Evolutionary conservation across 768 basidiomycete genomes (phyloP), one percentile per base, ranked within the genome.

Genomic region (Tricholoma bakamatsutake): DNA sequence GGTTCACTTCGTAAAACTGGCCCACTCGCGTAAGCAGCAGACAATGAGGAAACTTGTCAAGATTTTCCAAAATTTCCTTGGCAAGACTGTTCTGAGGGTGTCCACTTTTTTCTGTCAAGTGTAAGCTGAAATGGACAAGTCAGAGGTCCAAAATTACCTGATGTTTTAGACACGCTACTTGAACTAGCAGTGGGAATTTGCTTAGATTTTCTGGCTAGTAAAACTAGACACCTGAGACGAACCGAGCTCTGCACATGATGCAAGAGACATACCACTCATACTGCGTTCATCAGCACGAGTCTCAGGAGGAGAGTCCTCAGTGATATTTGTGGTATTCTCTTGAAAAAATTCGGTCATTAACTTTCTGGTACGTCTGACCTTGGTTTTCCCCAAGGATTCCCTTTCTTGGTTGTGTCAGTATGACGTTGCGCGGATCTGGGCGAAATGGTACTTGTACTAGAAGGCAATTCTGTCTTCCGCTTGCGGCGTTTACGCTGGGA

Each of bases 1-100:
- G 21, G 10, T 73, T 39, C 67, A 92, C 95, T 81, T 98, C 95
- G 66, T 96, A 98, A 69, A 98, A 98, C 63, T 93, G 87, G 12
- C 95, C 95, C 10, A 98, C 93, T 52, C 92, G 83, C 7, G 94
- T 98, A 15, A 98, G 78, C 24, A 98, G 76, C 28, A 97, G 78
- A 65, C 93, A 95, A 62, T 94, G 89, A 18, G 95, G 89, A 65
- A 93, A 97, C 47, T 73, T 81, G 39, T 75, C 72, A 17, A 89
- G 76, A 64, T 97, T 93, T 24, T 79, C 69, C 59, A 81, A 75
- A 31, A 98, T 86, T 60, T 85, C 86, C 43, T 67, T 76, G 2
- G 91, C 87, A 18, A 96, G 78, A 47, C 77, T 70, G 15, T 68
- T 73, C n/a, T 67, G 69, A 34, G 74, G 70, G 52, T 66, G 66